Evolutionary conservation across 2,329 filamentous ascomycete species (phyloP).

Genomic region (Aureobasidium sp.): DNA sequence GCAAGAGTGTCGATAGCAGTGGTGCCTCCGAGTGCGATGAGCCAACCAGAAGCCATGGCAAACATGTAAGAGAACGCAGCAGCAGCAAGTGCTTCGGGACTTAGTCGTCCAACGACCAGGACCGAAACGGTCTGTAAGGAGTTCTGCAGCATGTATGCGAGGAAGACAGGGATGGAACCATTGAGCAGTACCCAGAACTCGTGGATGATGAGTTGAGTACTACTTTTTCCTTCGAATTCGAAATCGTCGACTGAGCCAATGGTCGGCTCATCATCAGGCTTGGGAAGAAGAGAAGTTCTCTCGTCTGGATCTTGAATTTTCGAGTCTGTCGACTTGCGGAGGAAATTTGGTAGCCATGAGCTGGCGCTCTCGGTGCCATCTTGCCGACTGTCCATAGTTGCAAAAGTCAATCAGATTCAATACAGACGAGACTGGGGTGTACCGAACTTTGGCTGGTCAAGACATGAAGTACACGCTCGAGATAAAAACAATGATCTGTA

Average conservation of each 20-base stretch:
- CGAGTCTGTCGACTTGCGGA: slow-evolving; percentile 14
- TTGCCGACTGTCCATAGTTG: slow-evolving; percentile 23
- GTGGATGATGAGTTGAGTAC: slow-evolving; percentile 34
- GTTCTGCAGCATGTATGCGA: slow-evolving; percentile 81
- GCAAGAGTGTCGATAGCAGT: slow-evolving; percentile 81
- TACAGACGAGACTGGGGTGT: not conserved
- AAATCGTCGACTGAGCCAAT: slow-evolving; percentile 32
- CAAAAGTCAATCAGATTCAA: not conserved
- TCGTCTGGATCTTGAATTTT: slow-evolving; percentile 30
- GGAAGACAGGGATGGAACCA: slow-evolving; percentile 67
- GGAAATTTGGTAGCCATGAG: slow-evolving; percentile 24
- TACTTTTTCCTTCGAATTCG: slow-evolving; percentile 30
- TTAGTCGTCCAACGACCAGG: slow-evolving; percentile 70
- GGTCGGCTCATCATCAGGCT: slow-evolving; percentile 27
- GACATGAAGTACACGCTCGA: not conserved
- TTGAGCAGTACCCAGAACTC: slow-evolving; percentile 64
- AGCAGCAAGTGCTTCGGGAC: slow-evolving; percentile 70
- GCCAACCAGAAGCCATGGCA: slow-evolving; percentile 80
- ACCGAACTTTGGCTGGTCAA: not conserved
- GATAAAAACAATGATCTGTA: not conserved
- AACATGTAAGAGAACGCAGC: slow-evolving; percentile 92
- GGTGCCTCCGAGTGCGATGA: slow-evolving; percentile 77
- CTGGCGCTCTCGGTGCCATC: slow-evolving; percentile 20
- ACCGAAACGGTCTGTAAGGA: slow-evolving; percentile 77
- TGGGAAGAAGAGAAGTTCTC: slow-evolving; percentile 37